Percentiles rank a stretch among this genome's conserved stretches.
These are phyloP conservation scores for Melaleuca quinquenervia DNA, from an alignment of 345 rosid genomes.

Conservation along the genomic window DNA sequence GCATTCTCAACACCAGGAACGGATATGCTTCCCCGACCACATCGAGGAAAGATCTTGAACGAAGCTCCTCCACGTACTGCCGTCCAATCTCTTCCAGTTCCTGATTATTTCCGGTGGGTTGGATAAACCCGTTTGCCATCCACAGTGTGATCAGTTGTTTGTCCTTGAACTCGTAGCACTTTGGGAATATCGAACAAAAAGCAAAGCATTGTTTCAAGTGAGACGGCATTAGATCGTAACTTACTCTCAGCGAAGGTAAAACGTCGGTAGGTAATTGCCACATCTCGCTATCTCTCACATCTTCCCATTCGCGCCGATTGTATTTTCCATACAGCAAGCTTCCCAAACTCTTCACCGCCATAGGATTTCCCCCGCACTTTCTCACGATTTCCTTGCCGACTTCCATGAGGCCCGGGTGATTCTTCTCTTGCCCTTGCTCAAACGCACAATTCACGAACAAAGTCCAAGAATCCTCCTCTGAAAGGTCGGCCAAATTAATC, in stretches of 20 bases:
- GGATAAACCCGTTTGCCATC: constrained; percentile 4
- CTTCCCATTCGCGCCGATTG: constrained; percentile 4
- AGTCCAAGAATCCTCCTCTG: constrained; percentile 5
- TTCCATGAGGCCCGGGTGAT: background rate
- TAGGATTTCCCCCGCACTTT: constrained; percentile 23
- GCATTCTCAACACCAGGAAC: constrained; percentile 5
- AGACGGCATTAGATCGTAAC: constrained; percentile 20
- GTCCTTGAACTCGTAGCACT: too few species aligned
- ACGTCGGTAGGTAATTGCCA: constrained; percentile 13
- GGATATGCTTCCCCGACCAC: background rate
- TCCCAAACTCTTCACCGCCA: constrained; percentile 13
- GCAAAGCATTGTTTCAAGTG: constrained; percentile 27
- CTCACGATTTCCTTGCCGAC: constrained; percentile 15
- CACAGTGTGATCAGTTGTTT: constrained; percentile 12
- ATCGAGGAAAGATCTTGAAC: constrained; percentile 18
- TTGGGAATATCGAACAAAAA: constrained; percentile 18
- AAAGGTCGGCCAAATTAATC: background rate
- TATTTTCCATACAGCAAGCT: background rate
- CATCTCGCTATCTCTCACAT: constrained; percentile 7
- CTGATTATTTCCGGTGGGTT: background rate
- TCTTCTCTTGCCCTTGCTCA: background rate
- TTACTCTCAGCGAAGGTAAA: constrained; percentile 10
- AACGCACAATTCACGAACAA: constrained; percentile 16
- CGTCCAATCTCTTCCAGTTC: constrained; percentile 2
- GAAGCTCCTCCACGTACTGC: constrained; percentile 6